Evolutionary conservation across 2,329 filamentous ascomycete species (phyloP).

Genomic region (Talaromyces atroroseus): DNA sequence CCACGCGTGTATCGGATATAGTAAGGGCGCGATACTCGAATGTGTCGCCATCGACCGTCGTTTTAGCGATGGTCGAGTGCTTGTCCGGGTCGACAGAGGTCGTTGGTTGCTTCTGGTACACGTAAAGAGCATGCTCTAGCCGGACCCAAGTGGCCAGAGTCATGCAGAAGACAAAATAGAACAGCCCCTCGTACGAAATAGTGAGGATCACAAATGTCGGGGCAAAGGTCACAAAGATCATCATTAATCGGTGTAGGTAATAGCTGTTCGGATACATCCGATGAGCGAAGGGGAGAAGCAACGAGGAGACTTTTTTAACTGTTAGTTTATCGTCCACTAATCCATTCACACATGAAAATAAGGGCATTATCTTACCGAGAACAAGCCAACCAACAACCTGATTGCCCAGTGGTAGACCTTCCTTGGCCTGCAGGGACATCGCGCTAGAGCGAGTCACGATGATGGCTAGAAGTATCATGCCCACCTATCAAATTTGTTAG

Average conservation of each 20-base stretch:
- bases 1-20: constrained; percentile 78
- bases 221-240: constrained; percentile 88
- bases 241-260: constrained; percentile 81
- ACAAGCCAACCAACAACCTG: constrained; percentile 81
- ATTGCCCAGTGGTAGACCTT: constrained; percentile 79
- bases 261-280: constrained; percentile 73
- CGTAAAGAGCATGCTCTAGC: constrained; percentile 74
- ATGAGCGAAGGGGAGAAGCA: constrained; percentile 77
- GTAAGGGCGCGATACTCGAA: constrained; percentile 60
- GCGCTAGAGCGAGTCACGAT: constrained; percentile 81
- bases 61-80: constrained; percentile 10
- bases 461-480: constrained; percentile 74
- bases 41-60: constrained; percentile 27
- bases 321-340: constrained; percentile 10
- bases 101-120: constrained; percentile 24
- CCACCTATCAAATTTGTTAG: constrained; percentile 47
- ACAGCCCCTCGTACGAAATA: constrained; percentile 94
- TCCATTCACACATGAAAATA: neutral
- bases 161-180: constrained; percentile 84
- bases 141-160: constrained; percentile 83
- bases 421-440: constrained; percentile 76
- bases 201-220: constrained; percentile 93
- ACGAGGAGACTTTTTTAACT: constrained; percentile 60
- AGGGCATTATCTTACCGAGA: constrained; percentile 48
- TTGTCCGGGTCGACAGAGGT: neutral